A percentile compares a stretch with the other conserved stretches of the same genome.
phyloP scores from a whole-genome alignment of 371 early-diverging fungal species.

The Apophysomyces trapeziformis region DNA sequence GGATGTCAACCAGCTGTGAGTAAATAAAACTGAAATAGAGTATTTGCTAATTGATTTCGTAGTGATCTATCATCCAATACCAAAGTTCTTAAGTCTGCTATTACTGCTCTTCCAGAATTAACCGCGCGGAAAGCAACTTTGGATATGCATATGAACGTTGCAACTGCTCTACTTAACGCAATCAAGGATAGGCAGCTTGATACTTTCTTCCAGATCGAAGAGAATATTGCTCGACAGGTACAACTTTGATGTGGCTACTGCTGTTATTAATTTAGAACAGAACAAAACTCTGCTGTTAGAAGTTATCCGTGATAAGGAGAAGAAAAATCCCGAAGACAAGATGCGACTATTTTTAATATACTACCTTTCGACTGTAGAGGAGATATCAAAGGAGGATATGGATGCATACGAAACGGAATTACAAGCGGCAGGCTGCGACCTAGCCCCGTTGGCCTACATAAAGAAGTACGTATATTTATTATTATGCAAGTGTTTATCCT shows the following conservation, averaged over 20 bases:
- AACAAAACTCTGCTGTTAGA: constrained; percentile 84
- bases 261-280: constrained; percentile 25
- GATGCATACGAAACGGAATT: constrained; percentile 84
- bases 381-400: constrained; percentile 79
- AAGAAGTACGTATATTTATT: constrained; percentile 61
- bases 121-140: constrained; percentile 94
- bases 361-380: constrained; percentile 76
- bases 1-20: constrained; percentile 78
- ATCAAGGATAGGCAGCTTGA: constrained; percentile 97
- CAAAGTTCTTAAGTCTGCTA: constrained; percentile 88
- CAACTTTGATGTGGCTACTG: neutral
- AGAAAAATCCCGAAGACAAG: constrained; percentile 87
- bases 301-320: constrained; percentile 76
- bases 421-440: constrained; percentile 72
- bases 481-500: neutral
- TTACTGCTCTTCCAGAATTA: constrained; percentile 94
- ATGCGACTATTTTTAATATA: constrained; percentile 89
- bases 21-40: neutral
- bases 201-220: constrained; percentile 94
- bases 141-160: constrained; percentile 99
- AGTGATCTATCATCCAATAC: constrained; percentile 78
- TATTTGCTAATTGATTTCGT: neutral
- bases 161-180: constrained; percentile 86
- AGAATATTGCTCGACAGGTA: constrained; percentile 72
- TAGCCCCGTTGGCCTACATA: constrained; percentile 78